These are phyloP conservation scores for Boletales sp. DNA, from an alignment of 768 basidiomycete species.

Conservation along the genomic window DNA sequence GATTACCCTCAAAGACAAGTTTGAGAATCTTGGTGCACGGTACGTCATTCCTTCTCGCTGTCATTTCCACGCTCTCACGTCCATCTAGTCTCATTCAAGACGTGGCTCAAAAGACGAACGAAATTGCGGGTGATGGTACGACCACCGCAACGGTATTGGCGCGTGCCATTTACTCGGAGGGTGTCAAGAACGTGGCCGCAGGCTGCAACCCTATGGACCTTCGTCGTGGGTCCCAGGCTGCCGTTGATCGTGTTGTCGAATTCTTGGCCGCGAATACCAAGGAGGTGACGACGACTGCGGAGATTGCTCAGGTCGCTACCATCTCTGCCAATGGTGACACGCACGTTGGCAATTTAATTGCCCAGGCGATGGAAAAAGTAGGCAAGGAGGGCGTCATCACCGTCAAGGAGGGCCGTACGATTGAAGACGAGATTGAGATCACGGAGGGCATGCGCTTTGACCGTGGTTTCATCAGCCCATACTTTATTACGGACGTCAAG, in stretches of 20 bases:
- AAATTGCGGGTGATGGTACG: slow-evolving; percentile 95
- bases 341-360: slow-evolving; percentile 92
- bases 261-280: slow-evolving; percentile 87
- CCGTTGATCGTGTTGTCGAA: slow-evolving; percentile 91
- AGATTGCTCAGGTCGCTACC: slow-evolving; percentile 99
- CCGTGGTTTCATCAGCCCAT: slow-evolving; percentile 96
- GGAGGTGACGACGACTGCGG: slow-evolving; percentile 93
- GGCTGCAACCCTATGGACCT: slow-evolving; percentile 99
- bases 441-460: slow-evolving; percentile 99
- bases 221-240: slow-evolving; percentile 94
- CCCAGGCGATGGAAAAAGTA: slow-evolving; percentile 99
- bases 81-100: slow-evolving; percentile 80
- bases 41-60: slow-evolving; percentile 35
- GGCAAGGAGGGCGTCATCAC: slow-evolving; percentile 99
- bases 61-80: slow-evolving; percentile 2
- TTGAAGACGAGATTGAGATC: slow-evolving; percentile 98
- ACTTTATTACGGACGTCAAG: slow-evolving; percentile 99
- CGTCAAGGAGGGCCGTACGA: slow-evolving; percentile 97
- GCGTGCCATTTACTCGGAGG: slow-evolving; percentile 96
- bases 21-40: slow-evolving; percentile 98
- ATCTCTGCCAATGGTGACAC: slow-evolving; percentile 81
- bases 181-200: slow-evolving; percentile 98
- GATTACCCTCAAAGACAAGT: slow-evolving; percentile 93
- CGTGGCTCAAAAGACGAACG: slow-evolving; percentile 95
- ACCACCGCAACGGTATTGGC: slow-evolving; percentile 97